Evolutionary conservation across 352 stramenopile genomes (phyloP), one percentile per base, ranked within the genome.

Genomic region (Pythium coloratum): DNA sequence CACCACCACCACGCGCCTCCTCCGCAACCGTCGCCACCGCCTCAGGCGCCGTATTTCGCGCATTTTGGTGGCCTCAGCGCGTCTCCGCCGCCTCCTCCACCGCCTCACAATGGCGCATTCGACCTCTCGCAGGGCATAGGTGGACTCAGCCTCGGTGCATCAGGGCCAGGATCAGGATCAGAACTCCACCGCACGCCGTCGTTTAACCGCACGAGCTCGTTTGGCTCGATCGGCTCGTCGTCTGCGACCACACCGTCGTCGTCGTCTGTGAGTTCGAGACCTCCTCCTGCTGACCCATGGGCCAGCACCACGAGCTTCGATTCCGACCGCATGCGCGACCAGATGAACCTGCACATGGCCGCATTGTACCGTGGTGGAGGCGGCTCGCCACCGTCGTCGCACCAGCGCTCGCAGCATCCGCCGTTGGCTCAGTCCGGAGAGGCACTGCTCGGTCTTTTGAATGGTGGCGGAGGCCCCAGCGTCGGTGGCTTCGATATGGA

Each of bases 341-440:
- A 92, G 57, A 90, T 90, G 84, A 92, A 92, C 71, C 80, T 84
- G 60, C 81, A 90, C 59, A 92, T 92, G 81, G 83, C 83, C 12
- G 79, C 83, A 50, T 61, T 91, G 51, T 91, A 91, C 64, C 83
- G 67, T 12, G 55, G 53, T 10, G 49, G 24, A 14, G 63, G 63
- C 26, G 63, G 55, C 33, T 69, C 61, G 20, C 24, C 55, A 9
- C 18, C 60, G 56, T 42, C 70, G 13, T 47, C 56, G 1, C 64
- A 69, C 16, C 76, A 59, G 8, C 55, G 60, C 47, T 30, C 69
- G 28, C 70, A 76, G 8, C 69, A 65, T 10, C 74, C 76, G 49
- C 72, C 76, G 0, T 56, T 86, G 46, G 73, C 75, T 1, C 60
- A 74, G 28, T 82, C 76, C 2, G 77, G 76, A 0, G 67, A 60